Percentiles rank a stretch among this genome's conserved stretches.
Conservation (phyloP, 345 rosid species). For the Salix koriyanagi region DNA sequence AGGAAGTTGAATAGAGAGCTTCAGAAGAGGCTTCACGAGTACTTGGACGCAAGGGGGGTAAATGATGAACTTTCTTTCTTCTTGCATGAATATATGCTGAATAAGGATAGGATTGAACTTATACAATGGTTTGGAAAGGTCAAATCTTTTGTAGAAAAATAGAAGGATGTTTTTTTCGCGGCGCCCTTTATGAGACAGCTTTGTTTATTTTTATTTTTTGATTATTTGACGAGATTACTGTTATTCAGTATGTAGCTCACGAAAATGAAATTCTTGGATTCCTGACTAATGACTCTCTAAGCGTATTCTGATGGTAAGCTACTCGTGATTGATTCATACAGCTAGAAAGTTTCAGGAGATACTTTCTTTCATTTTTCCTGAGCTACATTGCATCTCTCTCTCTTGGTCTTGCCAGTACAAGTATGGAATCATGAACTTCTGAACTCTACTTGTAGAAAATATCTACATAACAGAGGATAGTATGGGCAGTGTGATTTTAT, state of each 20-base stretch:
- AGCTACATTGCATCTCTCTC: neutral
- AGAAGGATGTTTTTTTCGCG: neutral
- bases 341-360: neutral
- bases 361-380: neutral
- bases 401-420: neutral
- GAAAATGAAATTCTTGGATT: neutral
- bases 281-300: neutral
- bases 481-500: neutral
- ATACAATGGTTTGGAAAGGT: slow-evolving; percentile 58
- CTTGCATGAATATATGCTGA: slow-evolving; percentile 68
- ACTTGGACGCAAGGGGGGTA: slow-evolving; percentile 60
- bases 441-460: neutral
- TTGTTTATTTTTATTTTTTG: neutral
- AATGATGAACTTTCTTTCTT: slow-evolving; percentile 50
- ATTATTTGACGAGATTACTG: neutral
- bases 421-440: neutral
- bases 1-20: slow-evolving; percentile 53
- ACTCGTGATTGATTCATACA: neutral
- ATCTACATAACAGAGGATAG: neutral
- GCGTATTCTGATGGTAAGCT: neutral
- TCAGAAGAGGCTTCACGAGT: slow-evolving; percentile 36
- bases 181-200: neutral
- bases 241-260: neutral
- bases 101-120: slow-evolving; percentile 70
- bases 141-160: slow-evolving; percentile 41